phyloP scores from a whole-genome alignment of 192 early-diverging fungal species.

The Coemansia sp. region DNA sequence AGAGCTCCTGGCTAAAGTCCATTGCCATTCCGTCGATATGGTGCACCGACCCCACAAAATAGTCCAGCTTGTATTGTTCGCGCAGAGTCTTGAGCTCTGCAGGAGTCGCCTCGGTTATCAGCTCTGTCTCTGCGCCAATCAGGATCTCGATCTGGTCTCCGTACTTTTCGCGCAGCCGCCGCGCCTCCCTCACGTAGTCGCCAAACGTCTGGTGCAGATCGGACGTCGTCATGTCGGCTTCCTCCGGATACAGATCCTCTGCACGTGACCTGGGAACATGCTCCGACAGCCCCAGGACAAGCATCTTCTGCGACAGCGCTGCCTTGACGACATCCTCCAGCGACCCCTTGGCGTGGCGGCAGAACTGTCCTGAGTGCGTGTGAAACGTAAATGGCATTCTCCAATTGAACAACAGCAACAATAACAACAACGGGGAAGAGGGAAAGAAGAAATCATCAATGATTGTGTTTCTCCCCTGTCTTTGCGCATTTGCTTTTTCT shows the following conservation, averaged over 20 bases:
- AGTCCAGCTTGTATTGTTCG: constrained; percentile 65
- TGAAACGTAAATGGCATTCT: constrained; percentile 85
- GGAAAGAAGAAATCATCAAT: background rate
- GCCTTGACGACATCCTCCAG: constrained; percentile 79
- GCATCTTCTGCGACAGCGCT: constrained; percentile 78
- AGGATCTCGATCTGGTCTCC: constrained; percentile 62
- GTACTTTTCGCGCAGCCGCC: constrained; percentile 69
- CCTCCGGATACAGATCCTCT: constrained; percentile 93
- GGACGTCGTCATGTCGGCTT: constrained; percentile 66
- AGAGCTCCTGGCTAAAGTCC: constrained; percentile 75
- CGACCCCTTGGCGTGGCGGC: constrained; percentile 83
- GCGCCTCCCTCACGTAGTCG: constrained; percentile 75
- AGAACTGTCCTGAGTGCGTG: constrained; percentile 96
- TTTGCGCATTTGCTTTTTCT: background rate
- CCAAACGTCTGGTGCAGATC: constrained; percentile 67
- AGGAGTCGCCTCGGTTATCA: constrained; percentile 63
- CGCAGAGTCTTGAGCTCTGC: constrained; percentile 58
- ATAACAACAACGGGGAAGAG: background rate
- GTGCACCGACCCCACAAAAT: constrained; percentile 92
- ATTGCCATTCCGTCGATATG: constrained; percentile 80
- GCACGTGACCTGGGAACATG: constrained; percentile 83
- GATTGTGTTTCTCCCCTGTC: background rate
- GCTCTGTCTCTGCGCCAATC: constrained; percentile 92
- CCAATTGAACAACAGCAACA: background rate
- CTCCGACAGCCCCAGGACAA: constrained; percentile 82